A percentile compares a stretch with the other conserved stretches of the same genome.
These are phyloP conservation scores for Ophiostoma sp. DNA, from an alignment of 2,329 filamentous ascomycete genomes.

Conservation along the genomic window DNA sequence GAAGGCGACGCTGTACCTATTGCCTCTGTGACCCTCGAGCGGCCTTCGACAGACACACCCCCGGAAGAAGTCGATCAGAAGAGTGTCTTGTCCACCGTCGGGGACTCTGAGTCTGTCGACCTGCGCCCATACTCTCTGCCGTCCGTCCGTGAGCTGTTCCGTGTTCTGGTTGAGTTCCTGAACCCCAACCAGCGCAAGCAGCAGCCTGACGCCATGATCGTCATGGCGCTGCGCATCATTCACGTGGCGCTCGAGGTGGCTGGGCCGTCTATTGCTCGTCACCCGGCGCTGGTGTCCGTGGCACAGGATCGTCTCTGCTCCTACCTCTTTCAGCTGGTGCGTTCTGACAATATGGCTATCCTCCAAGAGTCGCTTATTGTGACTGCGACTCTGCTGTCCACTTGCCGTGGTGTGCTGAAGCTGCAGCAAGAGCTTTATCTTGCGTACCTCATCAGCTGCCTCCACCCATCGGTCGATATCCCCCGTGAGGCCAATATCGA, in stretches of 20 bases:
- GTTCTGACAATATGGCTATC: slow-evolving; percentile 93
- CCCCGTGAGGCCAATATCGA: slow-evolving; percentile 86
- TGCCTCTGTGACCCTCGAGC: background rate
- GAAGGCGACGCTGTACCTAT: background rate
- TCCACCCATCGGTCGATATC: slow-evolving; percentile 92
- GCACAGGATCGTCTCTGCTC: slow-evolving; percentile 91
- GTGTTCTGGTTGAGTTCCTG: slow-evolving; percentile 86
- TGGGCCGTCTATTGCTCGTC: slow-evolving; percentile 87
- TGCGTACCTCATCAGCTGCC: slow-evolving; percentile 86
- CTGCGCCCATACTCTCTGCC: slow-evolving; percentile 88
- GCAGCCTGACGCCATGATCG: slow-evolving; percentile 89
- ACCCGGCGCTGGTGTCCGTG: slow-evolving; percentile 78
- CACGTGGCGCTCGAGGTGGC: slow-evolving; percentile 96
- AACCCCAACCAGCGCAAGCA: slow-evolving; percentile 90
- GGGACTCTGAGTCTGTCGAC: slow-evolving; percentile 44
- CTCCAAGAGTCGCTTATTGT: slow-evolving; percentile 89
- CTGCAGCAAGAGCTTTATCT: slow-evolving; percentile 94
- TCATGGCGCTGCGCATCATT: slow-evolving; percentile 95
- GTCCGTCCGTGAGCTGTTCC: slow-evolving; percentile 88
- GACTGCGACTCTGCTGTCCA: slow-evolving; percentile 82
- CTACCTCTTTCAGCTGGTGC: slow-evolving; percentile 90
- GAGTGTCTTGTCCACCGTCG: slow-evolving; percentile 27
- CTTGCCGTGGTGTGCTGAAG: slow-evolving; percentile 84
- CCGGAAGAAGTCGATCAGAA: slow-evolving; percentile 24
- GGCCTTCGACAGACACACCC: background rate